These are phyloP conservation scores for Rhizophora apiculata DNA, from an alignment of 345 rosid genomes.

Conservation along the genomic window DNA sequence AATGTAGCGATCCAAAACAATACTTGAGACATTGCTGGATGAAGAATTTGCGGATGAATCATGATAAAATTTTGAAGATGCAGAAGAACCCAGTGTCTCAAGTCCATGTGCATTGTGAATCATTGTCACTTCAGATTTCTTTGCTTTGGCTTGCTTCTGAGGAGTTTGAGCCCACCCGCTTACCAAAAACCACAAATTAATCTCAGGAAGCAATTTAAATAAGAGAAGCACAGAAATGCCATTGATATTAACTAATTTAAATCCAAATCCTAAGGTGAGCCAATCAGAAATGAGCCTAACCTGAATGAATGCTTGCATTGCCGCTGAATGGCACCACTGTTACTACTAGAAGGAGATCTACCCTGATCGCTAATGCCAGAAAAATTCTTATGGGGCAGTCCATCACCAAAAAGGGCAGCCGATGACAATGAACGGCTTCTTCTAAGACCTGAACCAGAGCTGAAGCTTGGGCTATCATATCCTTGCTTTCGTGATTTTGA, in stretches of 20 bases:
- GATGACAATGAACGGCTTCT: slow-evolving; percentile 84
- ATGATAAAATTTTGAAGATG: slow-evolving; percentile 38
- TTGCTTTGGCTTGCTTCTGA: slow-evolving; percentile 50
- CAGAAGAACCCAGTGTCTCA: slow-evolving; percentile 35
- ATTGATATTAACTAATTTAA: neutral
- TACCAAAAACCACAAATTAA: slow-evolving; percentile 19
- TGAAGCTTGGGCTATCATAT: slow-evolving; percentile 41
- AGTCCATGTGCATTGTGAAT: slow-evolving; percentile 27
- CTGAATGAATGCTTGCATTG: slow-evolving; percentile 42
- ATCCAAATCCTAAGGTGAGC: slow-evolving; percentile 7
- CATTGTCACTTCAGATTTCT: slow-evolving; percentile 37
- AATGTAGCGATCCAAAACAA: slow-evolving; percentile 82
- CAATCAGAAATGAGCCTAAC: slow-evolving; percentile 33
- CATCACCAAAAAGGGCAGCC: slow-evolving; percentile 53
- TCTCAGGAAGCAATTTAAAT: neutral
- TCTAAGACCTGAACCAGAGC: slow-evolving; percentile 47
- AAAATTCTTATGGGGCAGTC: slow-evolving; percentile 28
- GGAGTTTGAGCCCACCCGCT: slow-evolving; percentile 47
- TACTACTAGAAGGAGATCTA: slow-evolving; percentile 38
- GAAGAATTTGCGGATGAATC: slow-evolving; percentile 74
- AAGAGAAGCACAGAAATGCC: slow-evolving; percentile 1
- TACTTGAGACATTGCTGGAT: slow-evolving; percentile 71
- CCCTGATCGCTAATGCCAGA: slow-evolving; percentile 37
- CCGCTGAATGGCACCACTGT: slow-evolving; percentile 24
- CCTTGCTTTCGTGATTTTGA: slow-evolving; percentile 51